Evolutionary conservation across 352 stramenopile genomes (phyloP).

Genomic region (Pythium guiyangense): DNA sequence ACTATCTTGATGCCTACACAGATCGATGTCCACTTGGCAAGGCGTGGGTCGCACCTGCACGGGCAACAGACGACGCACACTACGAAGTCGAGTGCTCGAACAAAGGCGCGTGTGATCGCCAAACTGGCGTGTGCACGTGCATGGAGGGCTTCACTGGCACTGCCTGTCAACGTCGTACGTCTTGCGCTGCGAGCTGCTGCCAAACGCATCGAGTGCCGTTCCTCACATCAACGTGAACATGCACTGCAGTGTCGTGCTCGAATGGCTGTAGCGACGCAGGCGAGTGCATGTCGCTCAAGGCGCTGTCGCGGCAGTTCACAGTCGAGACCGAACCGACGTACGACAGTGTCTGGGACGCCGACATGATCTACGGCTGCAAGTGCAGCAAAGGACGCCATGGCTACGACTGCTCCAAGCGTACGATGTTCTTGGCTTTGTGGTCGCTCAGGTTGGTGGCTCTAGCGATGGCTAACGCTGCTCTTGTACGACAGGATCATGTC

Average conservation of each 20-base stretch:
- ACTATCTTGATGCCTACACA: no score
- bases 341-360: slow-evolving; percentile 49
- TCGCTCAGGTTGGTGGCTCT: no score
- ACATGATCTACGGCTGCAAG: slow-evolving; percentile 86
- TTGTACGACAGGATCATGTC: slow-evolving; percentile 49
- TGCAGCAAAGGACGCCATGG: slow-evolving; percentile 78
- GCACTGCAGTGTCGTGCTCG: slow-evolving; percentile 41
- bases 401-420: slow-evolving; percentile 81
- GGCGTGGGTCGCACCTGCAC: slow-evolving; percentile 54
- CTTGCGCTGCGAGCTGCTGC: slow-evolving; percentile 13
- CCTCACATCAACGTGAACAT: no score
- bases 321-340: slow-evolving; percentile 53
- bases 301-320: slow-evolving; percentile 39
- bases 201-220: background rate
- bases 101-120: slow-evolving; percentile 56
- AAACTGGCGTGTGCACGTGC: slow-evolving; percentile 46
- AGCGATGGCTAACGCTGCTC: no score
- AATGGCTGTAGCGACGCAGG: slow-evolving; percentile 38
- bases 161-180: slow-evolving; percentile 64
- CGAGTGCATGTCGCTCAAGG: slow-evolving; percentile 61
- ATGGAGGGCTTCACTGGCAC: slow-evolving; percentile 65
- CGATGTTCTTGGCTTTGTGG: background rate
- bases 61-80: slow-evolving; percentile 47
- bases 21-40: slow-evolving; percentile 39
- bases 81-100: slow-evolving; percentile 76